Base-by-base conservation (phyloP, 805 yeast genomes). In the Candida mattraensis region DNA sequence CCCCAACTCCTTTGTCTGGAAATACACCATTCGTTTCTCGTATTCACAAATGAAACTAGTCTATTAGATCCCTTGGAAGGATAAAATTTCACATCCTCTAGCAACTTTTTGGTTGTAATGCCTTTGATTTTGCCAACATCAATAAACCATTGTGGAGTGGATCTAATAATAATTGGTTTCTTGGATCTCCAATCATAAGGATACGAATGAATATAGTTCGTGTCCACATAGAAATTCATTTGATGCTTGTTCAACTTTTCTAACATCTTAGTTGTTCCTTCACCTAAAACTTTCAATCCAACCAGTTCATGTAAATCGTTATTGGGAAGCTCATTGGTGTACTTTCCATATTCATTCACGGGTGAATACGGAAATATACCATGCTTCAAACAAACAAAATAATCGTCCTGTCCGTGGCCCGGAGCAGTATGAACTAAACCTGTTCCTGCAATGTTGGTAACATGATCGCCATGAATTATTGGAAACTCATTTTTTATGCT, bases 111-210 rank as follows among this genome's bases (percentile, higher is more conserved):
- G 3, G 78, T 53, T 0, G 97, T 88, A 7, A 62, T 48, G 1
- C 64, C 66, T 52, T 87, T 88, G 33, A 89, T 81, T 36, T 71
- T 71, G 18, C 80, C 84, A 21, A 93, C 84, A 56, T 89, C 85
- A 6, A 93, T 83, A 60, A 93, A 93, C 94, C 98, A 93, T 61
- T 93, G 99, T 1, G 96, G 93, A 0, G 99, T 93, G 0, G 98
- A 80, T 41, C 98, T 71, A 40, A 93, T 87, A 32, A 93, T 80
- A n/a, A 93, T 88, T 0, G 99, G 99, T 27, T 83, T 83, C 55
- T 89, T 89, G 2, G 95, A 86, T 50, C 99, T 75, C 99, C 99
- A 93, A 58, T 93, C 99, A 54, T 87, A 88, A 0, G 99, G 98
- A 51, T 91, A 91, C 3, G 91, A 86, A 61, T 93, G 99, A 8